A percentile compares a stretch with the other conserved stretches of the same genome.
Evolutionary conservation across 805 yeast genomes (phyloP).

Genomic region (Ogataea paraovalis): DNA sequence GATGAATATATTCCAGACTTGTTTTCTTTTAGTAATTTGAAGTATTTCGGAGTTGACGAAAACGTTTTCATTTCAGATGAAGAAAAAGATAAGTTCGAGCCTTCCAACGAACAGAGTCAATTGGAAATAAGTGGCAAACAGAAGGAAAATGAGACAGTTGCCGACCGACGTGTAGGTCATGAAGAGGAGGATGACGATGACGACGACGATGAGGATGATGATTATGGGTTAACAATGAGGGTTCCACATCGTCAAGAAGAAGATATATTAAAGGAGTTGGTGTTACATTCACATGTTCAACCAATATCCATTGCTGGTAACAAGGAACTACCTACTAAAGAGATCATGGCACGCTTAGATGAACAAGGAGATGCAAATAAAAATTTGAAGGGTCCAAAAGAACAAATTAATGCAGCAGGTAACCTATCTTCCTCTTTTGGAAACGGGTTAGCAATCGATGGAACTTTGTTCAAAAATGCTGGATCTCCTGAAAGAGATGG

Average conservation of each 20-base stretch:
- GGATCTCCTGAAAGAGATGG: conserved; percentile 33
- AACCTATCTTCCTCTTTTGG: neutral
- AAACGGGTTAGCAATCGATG: conserved; percentile 12
- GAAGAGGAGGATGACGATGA: neutral
- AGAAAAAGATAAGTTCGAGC: conserved; percentile 3
- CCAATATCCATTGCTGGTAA: conserved; percentile 25
- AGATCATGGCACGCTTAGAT: neutral
- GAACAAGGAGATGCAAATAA: conserved; percentile 1
- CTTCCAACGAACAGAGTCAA: neutral
- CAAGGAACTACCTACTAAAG: neutral
- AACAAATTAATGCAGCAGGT: neutral
- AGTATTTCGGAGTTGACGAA: conserved; percentile 10
- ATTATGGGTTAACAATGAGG: conserved; percentile 5
- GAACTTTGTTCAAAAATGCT: conserved; percentile 22
- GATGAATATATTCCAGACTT: conserved; percentile 78
- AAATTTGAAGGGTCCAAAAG: neutral
- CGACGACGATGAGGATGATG: conserved; percentile 3
- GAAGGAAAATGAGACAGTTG: neutral
- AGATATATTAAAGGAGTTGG: conserved; percentile 12
- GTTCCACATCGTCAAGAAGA: conserved; percentile 8
- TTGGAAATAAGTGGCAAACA: neutral
- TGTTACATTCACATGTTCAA: conserved; percentile 24
- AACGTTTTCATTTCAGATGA: conserved; percentile 3
- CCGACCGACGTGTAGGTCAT: no score
- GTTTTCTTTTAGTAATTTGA: conserved; percentile 28